A percentile compares a stretch with the other conserved stretches of the same genome.
Evolutionary conservation across 495 filamentous ascomycete species (phyloP).

Genomic region (Friedmanniomyces simplex): DNA sequence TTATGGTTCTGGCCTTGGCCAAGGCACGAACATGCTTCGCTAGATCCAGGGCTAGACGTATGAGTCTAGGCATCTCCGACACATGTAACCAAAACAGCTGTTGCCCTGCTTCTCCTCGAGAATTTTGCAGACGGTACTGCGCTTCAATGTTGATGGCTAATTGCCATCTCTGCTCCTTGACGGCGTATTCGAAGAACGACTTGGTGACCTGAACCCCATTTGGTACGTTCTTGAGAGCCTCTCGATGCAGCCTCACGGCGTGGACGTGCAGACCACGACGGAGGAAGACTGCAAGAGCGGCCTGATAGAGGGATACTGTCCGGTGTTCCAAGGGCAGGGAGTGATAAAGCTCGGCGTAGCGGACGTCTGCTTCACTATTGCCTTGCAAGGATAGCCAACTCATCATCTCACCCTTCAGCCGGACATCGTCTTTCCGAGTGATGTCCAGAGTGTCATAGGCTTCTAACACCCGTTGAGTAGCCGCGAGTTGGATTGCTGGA

Average conservation of each 20-base stretch:
- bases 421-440: neutral
- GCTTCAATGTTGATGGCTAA: conserved; percentile 7
- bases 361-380: neutral
- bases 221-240: conserved; percentile 10
- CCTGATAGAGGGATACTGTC: conserved; percentile 6
- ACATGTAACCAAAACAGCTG: conserved; percentile 16
- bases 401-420: conserved; percentile 22
- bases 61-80: conserved; percentile 6
- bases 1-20: neutral
- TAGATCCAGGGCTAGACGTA: conserved; percentile 2
- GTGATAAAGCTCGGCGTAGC: conserved; percentile 9
- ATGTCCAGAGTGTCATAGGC: conserved; percentile 9
- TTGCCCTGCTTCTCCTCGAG: neutral
- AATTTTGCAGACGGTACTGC: neutral
- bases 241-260: conserved; percentile 4
- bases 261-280: neutral
- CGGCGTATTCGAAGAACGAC: conserved; percentile 9
- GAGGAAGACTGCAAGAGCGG: conserved; percentile 3
- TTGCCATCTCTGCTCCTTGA: conserved; percentile 5
- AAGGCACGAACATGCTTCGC: neutral
- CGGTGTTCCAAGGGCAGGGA: conserved; percentile 2
- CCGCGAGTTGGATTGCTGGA: neutral
- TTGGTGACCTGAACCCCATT: conserved; percentile 11
- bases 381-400: conserved; percentile 20
- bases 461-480: neutral